Conservation (phyloP, 2,329 filamentous ascomycete species). For the Pyricularia sp. region DNA sequence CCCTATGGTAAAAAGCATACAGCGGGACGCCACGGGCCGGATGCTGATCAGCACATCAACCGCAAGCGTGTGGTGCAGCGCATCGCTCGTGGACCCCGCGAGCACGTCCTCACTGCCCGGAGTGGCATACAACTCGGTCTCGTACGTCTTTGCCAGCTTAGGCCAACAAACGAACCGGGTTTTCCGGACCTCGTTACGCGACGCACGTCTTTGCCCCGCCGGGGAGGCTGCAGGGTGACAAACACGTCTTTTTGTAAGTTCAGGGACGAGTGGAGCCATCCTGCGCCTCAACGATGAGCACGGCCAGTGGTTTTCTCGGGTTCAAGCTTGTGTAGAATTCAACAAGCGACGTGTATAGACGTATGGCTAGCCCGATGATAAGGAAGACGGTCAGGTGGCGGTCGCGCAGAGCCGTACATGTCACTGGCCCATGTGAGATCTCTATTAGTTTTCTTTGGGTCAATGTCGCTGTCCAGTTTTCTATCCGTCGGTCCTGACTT, state of each 20-base stretch:
- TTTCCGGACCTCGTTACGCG: not conserved
- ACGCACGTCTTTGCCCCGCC: not conserved
- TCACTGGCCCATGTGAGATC: too few species aligned
- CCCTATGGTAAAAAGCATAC: too few species aligned
- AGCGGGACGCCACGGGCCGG: not conserved
- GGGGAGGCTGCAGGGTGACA: not conserved
- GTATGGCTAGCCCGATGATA: too few species aligned
- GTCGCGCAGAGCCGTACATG: too few species aligned
- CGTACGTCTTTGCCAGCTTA: slow-evolving; percentile 3
- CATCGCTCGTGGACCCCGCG: not conserved
- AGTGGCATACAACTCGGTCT: not conserved
- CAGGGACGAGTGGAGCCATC: not conserved
- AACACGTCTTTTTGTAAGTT: not conserved
- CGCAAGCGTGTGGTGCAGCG: not conserved
- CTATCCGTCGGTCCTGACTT: too few species aligned
- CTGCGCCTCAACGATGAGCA: not conserved
- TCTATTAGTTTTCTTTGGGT: too few species aligned
- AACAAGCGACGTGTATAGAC: not conserved
- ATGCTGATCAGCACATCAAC: not conserved
- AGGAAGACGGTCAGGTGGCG: too few species aligned
- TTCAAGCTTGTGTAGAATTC: not conserved
- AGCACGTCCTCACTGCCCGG: not conserved
- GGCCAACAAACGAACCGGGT: not conserved
- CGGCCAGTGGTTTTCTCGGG: not conserved
- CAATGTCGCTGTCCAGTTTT: too few species aligned